Conservation (phyloP, 345 rosid genomes). For the Camelina hispida region DNA sequence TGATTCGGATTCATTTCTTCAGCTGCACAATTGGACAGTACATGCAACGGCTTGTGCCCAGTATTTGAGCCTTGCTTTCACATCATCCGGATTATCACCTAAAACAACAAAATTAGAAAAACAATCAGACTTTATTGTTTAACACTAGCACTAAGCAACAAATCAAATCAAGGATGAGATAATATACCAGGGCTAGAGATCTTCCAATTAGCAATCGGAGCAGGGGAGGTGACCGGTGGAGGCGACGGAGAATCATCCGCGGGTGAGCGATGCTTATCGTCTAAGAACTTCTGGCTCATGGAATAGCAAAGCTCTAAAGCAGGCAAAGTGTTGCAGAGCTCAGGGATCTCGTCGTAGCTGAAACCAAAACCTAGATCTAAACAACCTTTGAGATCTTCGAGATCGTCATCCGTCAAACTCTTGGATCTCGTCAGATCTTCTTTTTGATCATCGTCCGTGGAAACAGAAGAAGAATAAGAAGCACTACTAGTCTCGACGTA, state of each 20-base stretch:
- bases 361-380: constrained; percentile 95
- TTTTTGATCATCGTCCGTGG: constrained; percentile 32
- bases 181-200: constrained; percentile 86
- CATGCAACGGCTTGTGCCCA: constrained; percentile 99
- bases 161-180: constrained; percentile 1
- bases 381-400: constrained; percentile 88
- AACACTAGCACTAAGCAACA: too few relatives aligned
- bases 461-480: too few relatives aligned
- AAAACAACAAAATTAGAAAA: background rate
- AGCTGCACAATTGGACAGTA: constrained; percentile 84
- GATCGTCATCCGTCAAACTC: constrained; percentile 91
- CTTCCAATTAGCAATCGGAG: constrained; percentile 77
- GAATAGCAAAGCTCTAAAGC: constrained; percentile 96
- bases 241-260: constrained; percentile 49
- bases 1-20: constrained; percentile 33
- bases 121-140: background rate
- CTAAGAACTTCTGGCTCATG: constrained; percentile 84
- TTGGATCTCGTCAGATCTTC: constrained; percentile 77
- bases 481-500: constrained; percentile 47
- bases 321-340: constrained; percentile 89
- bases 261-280: constrained; percentile 52
- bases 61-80: constrained; percentile 89
- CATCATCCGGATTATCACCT: constrained; percentile 98
- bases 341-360: constrained; percentile 94
- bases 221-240: background rate